Evolutionary conservation across 768 basidiomycete species (phyloP), one percentile per base, ranked within the genome.

Genomic region (Leccinum uliginosum): DNA sequence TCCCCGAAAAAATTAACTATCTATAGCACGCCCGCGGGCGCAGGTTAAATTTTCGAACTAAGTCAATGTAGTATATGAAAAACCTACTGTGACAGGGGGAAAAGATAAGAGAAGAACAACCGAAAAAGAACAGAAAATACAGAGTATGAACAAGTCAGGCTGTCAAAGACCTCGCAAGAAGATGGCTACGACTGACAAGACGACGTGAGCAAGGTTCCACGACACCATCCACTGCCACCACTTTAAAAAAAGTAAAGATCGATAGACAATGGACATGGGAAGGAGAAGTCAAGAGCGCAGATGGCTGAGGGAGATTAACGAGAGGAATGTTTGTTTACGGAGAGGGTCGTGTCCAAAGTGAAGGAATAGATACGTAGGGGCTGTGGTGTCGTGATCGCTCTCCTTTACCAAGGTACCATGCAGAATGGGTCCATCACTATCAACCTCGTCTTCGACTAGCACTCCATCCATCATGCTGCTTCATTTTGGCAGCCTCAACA

Each of bases 331-430:
- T 55, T 54, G 62, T 53, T 65, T 55, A 56, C 47, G 56, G 57
- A 56, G 63, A 51, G 55, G 50, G 54, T 52, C 56, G 55, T 55
- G 68, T 70, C 70, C 64, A 51, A 58, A 62, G 62, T 51, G 66
- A 71, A 62, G 58, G 54, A 66, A 68, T 71, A 71, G 68, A 72
- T 72, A 70, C 51, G 69, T 70, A 65, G 59, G 62, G 60, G 59
- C 64, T 55, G 62, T 68, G 54, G 38, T 59, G 59, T 58, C 55
- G 57, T 38, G 55, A 57, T 67, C 49, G 57, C 56, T 59, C 53
- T 70, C 68, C 57, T 60, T 58, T 58, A 59, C 54, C 58, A 51
- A 59, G 46, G 59, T 60, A 60, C 65, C 57, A 59, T 57, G 62
- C 63, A 57, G 61, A 61, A 58, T 45, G 48, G 56, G 61, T 64